Percentiles rank a stretch among this genome's conserved stretches.
phyloP scores from a whole-genome alignment of 2,329 filamentous ascomycete species.

The Sclerotiophoma versabilis region DNA sequence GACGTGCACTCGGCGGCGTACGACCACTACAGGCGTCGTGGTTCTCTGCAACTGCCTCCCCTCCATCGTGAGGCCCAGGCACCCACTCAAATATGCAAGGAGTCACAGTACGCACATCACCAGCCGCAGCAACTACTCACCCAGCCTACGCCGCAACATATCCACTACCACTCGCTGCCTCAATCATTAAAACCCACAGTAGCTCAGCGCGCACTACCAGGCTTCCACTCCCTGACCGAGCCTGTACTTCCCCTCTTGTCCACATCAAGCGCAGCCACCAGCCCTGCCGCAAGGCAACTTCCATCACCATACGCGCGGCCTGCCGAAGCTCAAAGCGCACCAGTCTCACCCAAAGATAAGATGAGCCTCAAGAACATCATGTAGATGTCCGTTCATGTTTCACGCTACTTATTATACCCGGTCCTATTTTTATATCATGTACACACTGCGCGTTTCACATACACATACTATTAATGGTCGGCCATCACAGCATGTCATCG shows the following conservation, averaged over 20 bases:
- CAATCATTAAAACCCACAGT: slow-evolving; percentile 34
- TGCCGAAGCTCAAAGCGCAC: slow-evolving; percentile 39
- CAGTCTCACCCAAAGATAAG: slow-evolving; percentile 43
- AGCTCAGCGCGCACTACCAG: slow-evolving; percentile 40
- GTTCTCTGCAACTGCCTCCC: slow-evolving; percentile 46
- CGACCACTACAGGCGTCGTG: slow-evolving; percentile 37
- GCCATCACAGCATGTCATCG: slow-evolving; percentile 7
- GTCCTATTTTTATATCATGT: slow-evolving; percentile 25
- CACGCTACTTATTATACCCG: slow-evolving; percentile 29
- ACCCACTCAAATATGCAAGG: slow-evolving; percentile 27
- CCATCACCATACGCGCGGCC: slow-evolving; percentile 39
- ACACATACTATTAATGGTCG: slow-evolving; percentile 20
- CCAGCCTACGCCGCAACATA: slow-evolving; percentile 39
- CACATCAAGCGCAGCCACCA: slow-evolving; percentile 28
- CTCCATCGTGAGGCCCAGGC: slow-evolving; percentile 34
- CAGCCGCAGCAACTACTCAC: slow-evolving; percentile 42
- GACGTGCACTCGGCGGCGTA: slow-evolving; percentile 37
- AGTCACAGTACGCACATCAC: slow-evolving; percentile 29
- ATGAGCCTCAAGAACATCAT: slow-evolving; percentile 47
- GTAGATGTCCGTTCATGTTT: slow-evolving; percentile 36
- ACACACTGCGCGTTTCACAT: slow-evolving; percentile 17
- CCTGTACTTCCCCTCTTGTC: slow-evolving; percentile 37
- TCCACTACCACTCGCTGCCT: slow-evolving; percentile 43
- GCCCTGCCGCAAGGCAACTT: slow-evolving; percentile 42
- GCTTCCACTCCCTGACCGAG: slow-evolving; percentile 44